Conservation (phyloP, 2,329 filamentous ascomycete genomes). For the Rosellinia necatrix region DNA sequence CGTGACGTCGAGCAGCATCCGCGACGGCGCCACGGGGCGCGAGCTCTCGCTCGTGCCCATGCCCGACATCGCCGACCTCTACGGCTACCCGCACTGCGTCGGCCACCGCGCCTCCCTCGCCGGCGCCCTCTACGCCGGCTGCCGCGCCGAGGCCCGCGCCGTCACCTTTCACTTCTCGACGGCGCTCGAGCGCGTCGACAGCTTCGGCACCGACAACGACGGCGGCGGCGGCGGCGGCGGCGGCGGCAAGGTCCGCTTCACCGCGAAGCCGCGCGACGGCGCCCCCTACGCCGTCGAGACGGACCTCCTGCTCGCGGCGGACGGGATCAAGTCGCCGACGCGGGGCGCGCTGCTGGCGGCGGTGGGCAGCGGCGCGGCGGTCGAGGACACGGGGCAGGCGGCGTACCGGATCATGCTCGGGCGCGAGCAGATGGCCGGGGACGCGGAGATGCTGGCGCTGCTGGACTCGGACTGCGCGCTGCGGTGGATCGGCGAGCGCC, state of each 20-base stretch:
- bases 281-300: slow-evolving; percentile 58
- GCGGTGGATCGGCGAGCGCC: slow-evolving; percentile 75
- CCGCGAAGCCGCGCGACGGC: slow-evolving; percentile 60
- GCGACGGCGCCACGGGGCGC: slow-evolving; percentile 70
- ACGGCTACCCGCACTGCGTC: slow-evolving; percentile 79
- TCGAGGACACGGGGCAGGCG: slow-evolving; percentile 74
- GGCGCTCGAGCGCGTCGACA: slow-evolving; percentile 58
- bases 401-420: slow-evolving; percentile 80
- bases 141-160: slow-evolving; percentile 61
- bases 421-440: slow-evolving; percentile 66
- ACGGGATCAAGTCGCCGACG: slow-evolving; percentile 59
- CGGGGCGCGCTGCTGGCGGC: slow-evolving; percentile 59
- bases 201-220: slow-evolving; percentile 60
- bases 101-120: slow-evolving; percentile 77
- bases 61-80: slow-evolving; percentile 67
- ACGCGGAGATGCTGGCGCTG: slow-evolving; percentile 69
- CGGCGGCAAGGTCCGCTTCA: slow-evolving; percentile 60
- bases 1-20: slow-evolving; percentile 72
- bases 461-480: slow-evolving; percentile 70
- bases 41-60: slow-evolving; percentile 75
- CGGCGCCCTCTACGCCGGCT: slow-evolving; percentile 71
- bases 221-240: slow-evolving; percentile 63
- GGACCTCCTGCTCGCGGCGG: slow-evolving; percentile 58
- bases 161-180: slow-evolving; percentile 73
- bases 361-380: slow-evolving; percentile 56